Conservation (phyloP, 2,329 filamentous ascomycete genomes). For the Colletotrichum lentis region DNA sequence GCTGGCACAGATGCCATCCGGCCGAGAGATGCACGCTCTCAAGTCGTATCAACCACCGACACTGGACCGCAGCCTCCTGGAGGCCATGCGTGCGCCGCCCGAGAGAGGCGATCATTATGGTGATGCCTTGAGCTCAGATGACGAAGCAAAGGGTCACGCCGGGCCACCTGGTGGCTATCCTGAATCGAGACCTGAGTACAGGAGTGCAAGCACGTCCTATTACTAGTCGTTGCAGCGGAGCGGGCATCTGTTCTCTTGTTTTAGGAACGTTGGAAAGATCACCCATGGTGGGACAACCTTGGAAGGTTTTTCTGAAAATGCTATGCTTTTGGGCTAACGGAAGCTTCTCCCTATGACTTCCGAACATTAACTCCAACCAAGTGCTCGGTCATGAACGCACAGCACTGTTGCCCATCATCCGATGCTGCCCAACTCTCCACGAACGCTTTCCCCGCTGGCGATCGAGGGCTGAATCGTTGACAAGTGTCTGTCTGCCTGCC, state of each 20-base stretch:
- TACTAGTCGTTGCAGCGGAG: conserved; percentile 36
- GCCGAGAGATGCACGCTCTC: conserved; percentile 81
- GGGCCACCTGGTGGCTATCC: conserved; percentile 61
- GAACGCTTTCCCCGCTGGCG: conserved; percentile 10
- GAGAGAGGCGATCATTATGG: conserved; percentile 51
- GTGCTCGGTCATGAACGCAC: conserved; percentile 1
- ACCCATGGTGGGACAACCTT: conserved; percentile 14
- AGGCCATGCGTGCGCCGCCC: conserved; percentile 65
- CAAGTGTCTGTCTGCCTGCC: not conserved
- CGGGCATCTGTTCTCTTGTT: conserved; percentile 18
- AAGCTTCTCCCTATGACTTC: not conserved
- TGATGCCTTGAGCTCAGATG: conserved; percentile 51
- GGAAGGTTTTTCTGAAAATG: conserved; percentile 26
- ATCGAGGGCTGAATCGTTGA: conserved; percentile 7
- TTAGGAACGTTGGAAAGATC: conserved; percentile 15
- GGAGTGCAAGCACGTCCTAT: conserved; percentile 52
- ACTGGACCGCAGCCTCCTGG: conserved; percentile 71
- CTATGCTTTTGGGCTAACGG: conserved; percentile 23
- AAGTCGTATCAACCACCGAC: conserved; percentile 72
- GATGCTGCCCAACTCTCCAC: conserved; percentile 1
- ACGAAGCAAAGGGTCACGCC: conserved; percentile 46
- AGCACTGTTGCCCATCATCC: conserved; percentile 17
- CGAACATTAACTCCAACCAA: not conserved
- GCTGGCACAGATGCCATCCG: conserved; percentile 82
- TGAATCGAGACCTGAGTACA: conserved; percentile 54